Evolutionary conservation across 345 rosid species (phyloP).

Genomic region (Kernera saxatilis): DNA sequence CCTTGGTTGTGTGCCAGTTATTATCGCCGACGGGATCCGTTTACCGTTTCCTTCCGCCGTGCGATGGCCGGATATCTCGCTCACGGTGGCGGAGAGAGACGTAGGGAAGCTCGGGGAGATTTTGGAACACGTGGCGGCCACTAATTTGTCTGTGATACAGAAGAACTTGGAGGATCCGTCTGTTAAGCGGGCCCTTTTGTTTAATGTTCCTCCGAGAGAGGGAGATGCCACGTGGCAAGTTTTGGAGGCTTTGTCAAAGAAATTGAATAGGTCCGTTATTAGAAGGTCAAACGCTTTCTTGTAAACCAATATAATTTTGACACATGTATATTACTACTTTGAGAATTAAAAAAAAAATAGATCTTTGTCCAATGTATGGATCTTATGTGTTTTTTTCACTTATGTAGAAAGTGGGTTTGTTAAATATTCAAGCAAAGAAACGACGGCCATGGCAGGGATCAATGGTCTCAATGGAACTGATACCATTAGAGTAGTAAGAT

Average conservation of each 20-base stretch:
- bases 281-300: slow-evolving; percentile 30
- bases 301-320: slow-evolving; percentile 24
- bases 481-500: too few relatives aligned
- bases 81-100: slow-evolving; percentile 79
- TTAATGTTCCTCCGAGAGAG: slow-evolving; percentile 40
- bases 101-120: slow-evolving; percentile 51
- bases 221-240: slow-evolving; percentile 97
- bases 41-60: slow-evolving; percentile 64
- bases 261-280: slow-evolving; percentile 46
- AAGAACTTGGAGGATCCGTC: slow-evolving; percentile 50
- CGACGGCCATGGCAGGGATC: too few relatives aligned
- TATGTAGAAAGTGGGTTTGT: too few relatives aligned
- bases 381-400: too few relatives aligned
- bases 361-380: too few relatives aligned
- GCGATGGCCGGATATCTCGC: slow-evolving; percentile 73
- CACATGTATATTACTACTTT: slow-evolving; percentile 3
- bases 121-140: slow-evolving; percentile 68
- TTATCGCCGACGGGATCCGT: slow-evolving; percentile 82
- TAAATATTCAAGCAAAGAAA: too few relatives aligned
- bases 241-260: slow-evolving; percentile 42
- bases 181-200: slow-evolving; percentile 56
- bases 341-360: neutral
- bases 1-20: slow-evolving; percentile 84
- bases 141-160: slow-evolving; percentile 69
- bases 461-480: too few relatives aligned